These are phyloP conservation scores for Yamadazyma takamatsuzukensis DNA, from an alignment of 805 yeast species.

Conservation along the genomic window DNA sequence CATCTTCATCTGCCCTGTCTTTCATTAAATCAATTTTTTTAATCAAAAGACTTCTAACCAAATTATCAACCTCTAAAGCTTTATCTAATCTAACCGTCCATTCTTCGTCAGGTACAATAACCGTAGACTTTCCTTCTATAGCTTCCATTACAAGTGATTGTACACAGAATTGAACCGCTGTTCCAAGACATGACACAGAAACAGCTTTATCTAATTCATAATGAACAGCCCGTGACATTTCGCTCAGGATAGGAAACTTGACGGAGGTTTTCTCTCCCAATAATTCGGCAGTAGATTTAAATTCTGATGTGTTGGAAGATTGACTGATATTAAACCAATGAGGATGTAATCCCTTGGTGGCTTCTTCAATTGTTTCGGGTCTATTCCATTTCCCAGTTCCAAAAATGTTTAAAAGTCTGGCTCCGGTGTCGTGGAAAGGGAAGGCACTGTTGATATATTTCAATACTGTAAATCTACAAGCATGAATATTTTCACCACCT, in stretches of 20 bases:
- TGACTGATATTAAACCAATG: constrained; percentile 62
- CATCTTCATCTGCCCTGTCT: constrained; percentile 6
- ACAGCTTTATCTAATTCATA: no score
- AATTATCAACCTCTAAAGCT: constrained; percentile 59
- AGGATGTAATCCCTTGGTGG: constrained; percentile 77
- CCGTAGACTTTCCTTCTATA: constrained; percentile 46
- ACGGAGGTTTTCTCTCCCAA: constrained; percentile 38
- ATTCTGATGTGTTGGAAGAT: constrained; percentile 42
- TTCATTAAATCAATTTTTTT: constrained; percentile 13
- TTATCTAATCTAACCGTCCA: constrained; percentile 71
- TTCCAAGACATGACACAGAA: constrained; percentile 11
- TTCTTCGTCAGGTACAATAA: constrained; percentile 64
- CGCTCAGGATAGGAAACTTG: no score
- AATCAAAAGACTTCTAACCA: constrained; percentile 36
- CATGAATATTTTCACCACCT: constrained; percentile 29
- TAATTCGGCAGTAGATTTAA: constrained; percentile 41
- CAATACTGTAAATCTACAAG: constrained; percentile 60
- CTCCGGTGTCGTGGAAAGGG: constrained; percentile 63
- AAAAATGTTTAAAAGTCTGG: constrained; percentile 62
- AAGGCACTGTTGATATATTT: constrained; percentile 62
- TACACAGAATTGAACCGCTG: constrained; percentile 51
- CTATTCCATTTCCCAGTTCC: constrained; percentile 59
- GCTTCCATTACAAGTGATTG: constrained; percentile 67
- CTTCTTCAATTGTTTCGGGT: constrained; percentile 76
- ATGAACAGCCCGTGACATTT: no score